Evolutionary conservation across 306 rosid genomes (phyloP), one percentile per base, ranked within the genome.

Genomic region (Fragaria ananassa): DNA sequence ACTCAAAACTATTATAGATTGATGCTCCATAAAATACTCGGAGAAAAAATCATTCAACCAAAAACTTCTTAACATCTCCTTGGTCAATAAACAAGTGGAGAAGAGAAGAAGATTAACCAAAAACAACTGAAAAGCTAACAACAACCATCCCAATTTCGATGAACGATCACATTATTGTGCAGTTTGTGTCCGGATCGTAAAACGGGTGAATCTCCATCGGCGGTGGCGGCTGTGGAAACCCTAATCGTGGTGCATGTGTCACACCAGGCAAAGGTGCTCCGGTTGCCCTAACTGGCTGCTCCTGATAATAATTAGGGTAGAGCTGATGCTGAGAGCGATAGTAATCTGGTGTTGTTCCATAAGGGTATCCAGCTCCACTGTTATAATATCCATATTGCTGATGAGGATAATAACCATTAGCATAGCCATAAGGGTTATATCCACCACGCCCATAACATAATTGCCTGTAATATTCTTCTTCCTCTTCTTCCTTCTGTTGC

Each of bases 161-260:
- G 44, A 41, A 1, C 10, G 21, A 14, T 79, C 51, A 72, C 74
- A 72, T 72, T 34, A 79, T 64, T 35, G 29, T 18, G 61, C 82
- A 72, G 3, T 23, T 25, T 0, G 47, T 17, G 4, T 72, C 39
- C 1, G 74, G 50, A 72, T 72, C 67, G n/a, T 54, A 68, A 25
- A 62, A 51, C 2, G 71, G 57, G 63, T 39, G 60, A 23, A 47
- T 17, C 19, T 63, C 73, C 64, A 21, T 4, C 9, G 41, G 39
- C 0, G 72, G 73, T 18, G 77, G 77, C 2, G 76, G 72, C 39
- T 78, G 82, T 4, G 76, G 82, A 47, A 78, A 78, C 19, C 71
- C 47, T 15, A 2, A 56, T 0, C 14, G 62, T 4, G 18, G 50
- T 51, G 23, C 2, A 19, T 25, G 61, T 9, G 44, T 41, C 44